phyloP scores from a whole-genome alignment of 2,329 filamentous ascomycete species.

The Trichoderma brevicompactum region DNA sequence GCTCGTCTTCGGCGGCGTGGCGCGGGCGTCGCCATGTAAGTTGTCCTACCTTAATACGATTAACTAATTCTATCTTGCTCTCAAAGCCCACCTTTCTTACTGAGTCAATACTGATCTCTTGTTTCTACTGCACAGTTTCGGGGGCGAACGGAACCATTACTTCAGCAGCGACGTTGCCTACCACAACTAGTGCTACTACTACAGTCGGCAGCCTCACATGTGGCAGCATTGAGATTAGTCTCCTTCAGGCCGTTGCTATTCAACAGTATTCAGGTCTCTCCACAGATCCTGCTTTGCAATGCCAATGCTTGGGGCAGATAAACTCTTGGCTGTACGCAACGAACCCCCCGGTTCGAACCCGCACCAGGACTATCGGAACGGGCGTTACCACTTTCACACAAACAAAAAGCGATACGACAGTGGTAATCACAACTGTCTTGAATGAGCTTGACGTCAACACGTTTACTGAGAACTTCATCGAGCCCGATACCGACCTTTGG shows the following conservation, averaged over 20 bases:
- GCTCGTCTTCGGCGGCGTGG: slow-evolving; percentile 2
- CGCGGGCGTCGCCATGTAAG: slow-evolving; percentile 8
- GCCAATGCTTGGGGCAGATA: background rate
- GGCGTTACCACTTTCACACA: no score
- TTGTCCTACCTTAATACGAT: background rate
- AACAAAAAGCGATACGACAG: no score
- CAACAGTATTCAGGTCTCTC: background rate
- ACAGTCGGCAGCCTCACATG: background rate
- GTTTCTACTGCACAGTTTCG: background rate
- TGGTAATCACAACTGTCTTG: no score
- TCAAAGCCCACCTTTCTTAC: background rate
- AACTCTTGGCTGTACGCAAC: no score
- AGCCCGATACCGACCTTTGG: background rate
- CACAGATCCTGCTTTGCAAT: background rate
- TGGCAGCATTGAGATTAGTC: background rate
- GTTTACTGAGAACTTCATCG: no score
- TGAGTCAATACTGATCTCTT: background rate
- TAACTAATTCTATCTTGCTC: no score
- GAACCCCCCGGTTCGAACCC: no score
- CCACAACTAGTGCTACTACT: background rate
- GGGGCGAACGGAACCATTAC: background rate
- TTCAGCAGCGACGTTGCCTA: background rate
- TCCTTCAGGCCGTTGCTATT: background rate
- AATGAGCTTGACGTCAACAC: no score
- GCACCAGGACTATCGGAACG: no score